Conservation (phyloP, 2,329 filamentous ascomycete genomes). For the Curvularia hawaiiensis region DNA sequence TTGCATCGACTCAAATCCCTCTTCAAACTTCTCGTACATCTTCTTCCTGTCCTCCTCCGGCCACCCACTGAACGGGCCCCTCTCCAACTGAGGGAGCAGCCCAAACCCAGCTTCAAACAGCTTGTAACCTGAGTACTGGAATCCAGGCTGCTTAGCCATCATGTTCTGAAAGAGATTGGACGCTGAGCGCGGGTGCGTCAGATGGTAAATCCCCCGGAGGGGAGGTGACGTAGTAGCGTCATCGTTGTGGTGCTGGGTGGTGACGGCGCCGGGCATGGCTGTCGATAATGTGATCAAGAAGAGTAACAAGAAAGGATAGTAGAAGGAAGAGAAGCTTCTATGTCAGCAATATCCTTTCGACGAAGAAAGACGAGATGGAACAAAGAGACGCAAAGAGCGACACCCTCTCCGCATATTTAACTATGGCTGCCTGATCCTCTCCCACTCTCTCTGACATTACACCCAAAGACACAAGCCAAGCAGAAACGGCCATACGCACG, state of each 20-base stretch:
- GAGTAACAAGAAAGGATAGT: not conserved
- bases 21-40: constrained; percentile 13
- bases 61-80: constrained; percentile 18
- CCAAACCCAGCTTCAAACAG: constrained; percentile 19
- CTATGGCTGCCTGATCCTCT: too few relatives aligned
- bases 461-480: too few relatives aligned
- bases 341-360: too few relatives aligned
- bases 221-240: not conserved
- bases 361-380: too few relatives aligned
- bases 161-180: constrained; percentile 28
- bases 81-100: constrained; percentile 4
- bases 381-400: too few relatives aligned
- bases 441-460: too few relatives aligned
- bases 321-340: not conserved
- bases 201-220: constrained; percentile 20
- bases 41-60: constrained; percentile 10
- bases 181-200: constrained; percentile 26
- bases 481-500: too few relatives aligned
- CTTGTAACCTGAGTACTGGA: constrained; percentile 22
- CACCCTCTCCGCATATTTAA: too few relatives aligned
- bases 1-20: constrained; percentile 14
- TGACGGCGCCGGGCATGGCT: constrained; percentile 15
- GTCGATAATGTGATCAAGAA: not conserved
- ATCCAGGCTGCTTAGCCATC: constrained; percentile 25
- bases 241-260: constrained; percentile 1